Evolutionary conservation across 352 stramenopile species (phyloP).

Genomic region (Phytophthora parvispora): DNA sequence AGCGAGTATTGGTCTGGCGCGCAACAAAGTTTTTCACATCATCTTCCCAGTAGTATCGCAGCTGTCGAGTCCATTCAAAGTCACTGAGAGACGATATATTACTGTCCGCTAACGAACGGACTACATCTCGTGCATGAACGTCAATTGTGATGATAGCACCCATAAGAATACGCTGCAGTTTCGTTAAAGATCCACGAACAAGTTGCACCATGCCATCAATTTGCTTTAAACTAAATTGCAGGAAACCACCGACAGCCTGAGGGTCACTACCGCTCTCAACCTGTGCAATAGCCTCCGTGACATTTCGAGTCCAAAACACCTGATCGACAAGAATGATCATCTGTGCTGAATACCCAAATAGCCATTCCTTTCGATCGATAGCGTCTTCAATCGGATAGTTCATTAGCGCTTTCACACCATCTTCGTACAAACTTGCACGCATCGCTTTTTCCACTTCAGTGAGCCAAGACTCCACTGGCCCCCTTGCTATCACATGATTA

Average conservation of each 20-base stretch:
- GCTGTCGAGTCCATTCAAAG: constrained; percentile 94
- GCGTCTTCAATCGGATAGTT: constrained; percentile 91
- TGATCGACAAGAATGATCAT: constrained; percentile 93
- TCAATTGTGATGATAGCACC: constrained; percentile 94
- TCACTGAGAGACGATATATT: constrained; percentile 85
- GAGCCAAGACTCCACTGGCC: constrained; percentile 91
- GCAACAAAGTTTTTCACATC: constrained; percentile 90
- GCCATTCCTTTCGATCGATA: constrained; percentile 91
- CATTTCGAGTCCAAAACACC: constrained; percentile 93
- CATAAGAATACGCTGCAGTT: constrained; percentile 92
- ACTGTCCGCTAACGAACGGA: constrained; percentile 84
- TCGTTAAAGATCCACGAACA: constrained; percentile 85
- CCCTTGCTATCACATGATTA: constrained; percentile 78
- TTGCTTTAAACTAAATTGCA: constrained; percentile 92
- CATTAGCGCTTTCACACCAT: constrained; percentile 84
- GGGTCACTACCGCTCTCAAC: constrained; percentile 76
- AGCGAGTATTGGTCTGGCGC: constrained; percentile 85
- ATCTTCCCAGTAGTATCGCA: constrained; percentile 92
- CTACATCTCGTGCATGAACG: constrained; percentile 93
- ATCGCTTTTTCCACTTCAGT: constrained; percentile 92
- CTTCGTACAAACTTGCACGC: constrained; percentile 88
- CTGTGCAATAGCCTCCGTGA: constrained; percentile 82
- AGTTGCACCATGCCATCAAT: constrained; percentile 95
- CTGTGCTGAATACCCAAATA: constrained; percentile 91
- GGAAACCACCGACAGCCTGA: constrained; percentile 82